Conservation (phyloP, 106 monocot genomes). For the Dactylorhiza incarnata region DNA sequence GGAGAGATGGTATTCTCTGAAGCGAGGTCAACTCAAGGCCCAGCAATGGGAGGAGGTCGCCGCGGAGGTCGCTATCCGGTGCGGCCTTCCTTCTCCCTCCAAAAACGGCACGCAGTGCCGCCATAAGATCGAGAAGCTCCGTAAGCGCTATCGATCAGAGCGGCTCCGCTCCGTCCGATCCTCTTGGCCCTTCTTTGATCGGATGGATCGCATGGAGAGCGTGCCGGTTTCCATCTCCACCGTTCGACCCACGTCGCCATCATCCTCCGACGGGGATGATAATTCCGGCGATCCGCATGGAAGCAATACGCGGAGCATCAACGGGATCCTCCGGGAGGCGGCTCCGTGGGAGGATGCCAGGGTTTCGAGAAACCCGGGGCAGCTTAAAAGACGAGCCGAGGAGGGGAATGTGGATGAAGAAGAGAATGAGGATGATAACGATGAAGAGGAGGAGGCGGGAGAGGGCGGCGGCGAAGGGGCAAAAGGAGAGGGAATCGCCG, state of each 20-base stretch:
- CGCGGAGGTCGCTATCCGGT: constrained; percentile 39
- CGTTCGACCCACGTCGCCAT: not conserved
- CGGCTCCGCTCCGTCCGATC: constrained; percentile 27
- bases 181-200: constrained; percentile 49
- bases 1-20: constrained; percentile 48
- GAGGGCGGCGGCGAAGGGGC: not conserved
- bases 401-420: constrained; percentile 1
- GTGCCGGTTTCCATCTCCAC: constrained; percentile 34
- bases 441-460: constrained; percentile 13
- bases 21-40: constrained; percentile 55
- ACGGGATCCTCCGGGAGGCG: constrained; percentile 27
- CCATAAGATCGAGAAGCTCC: constrained; percentile 79
- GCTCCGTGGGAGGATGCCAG: constrained; percentile 7
- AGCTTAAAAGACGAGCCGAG: constrained; percentile 7
- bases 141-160: constrained; percentile 49
- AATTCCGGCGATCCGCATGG: constrained; percentile 6
- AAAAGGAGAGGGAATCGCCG: not conserved
- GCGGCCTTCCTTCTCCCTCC: constrained; percentile 16
- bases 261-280: constrained; percentile 12
- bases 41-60: constrained; percentile 68
- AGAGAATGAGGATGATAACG: too few relatives aligned
- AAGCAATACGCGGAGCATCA: constrained; percentile 20
- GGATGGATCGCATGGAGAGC: constrained; percentile 49
- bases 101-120: constrained; percentile 67
- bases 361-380: constrained; percentile 1